phyloP scores from a whole-genome alignment of 2,329 filamentous ascomycete genomes.

The Tolypocladium tropicale region DNA sequence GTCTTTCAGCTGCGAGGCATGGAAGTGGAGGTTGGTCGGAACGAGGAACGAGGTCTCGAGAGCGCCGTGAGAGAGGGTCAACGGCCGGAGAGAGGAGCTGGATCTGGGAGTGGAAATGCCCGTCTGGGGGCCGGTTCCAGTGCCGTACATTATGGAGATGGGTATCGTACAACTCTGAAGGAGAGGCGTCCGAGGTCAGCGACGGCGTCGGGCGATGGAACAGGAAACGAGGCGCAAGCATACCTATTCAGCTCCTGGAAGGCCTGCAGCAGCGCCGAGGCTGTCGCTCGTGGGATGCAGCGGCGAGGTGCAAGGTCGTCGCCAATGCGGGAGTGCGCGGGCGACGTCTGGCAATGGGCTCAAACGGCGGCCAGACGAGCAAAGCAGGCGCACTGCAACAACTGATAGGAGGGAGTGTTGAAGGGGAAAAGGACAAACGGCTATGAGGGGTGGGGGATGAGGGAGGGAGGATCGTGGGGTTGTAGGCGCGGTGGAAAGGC shows the following conservation, averaged over 20 bases:
- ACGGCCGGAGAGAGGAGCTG: slow-evolving; percentile 80
- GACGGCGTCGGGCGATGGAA: background rate
- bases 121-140: slow-evolving; percentile 76
- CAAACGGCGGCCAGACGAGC: background rate
- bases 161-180: slow-evolving; percentile 32
- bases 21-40: slow-evolving; percentile 91
- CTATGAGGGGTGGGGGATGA: slow-evolving; percentile 3
- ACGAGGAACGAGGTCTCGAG: slow-evolving; percentile 96
- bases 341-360: background rate
- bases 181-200: slow-evolving; percentile 8
- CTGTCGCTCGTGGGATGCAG: background rate
- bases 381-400: slow-evolving; percentile 4
- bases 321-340: slow-evolving; percentile 3
- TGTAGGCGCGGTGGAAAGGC: background rate
- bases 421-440: background rate
- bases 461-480: background rate
- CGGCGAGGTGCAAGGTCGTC: background rate
- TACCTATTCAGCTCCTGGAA: slow-evolving; percentile 21
- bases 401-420: background rate
- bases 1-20: slow-evolving; percentile 89
- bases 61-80: slow-evolving; percentile 84
- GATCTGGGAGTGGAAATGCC: slow-evolving; percentile 95
- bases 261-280: slow-evolving; percentile 9
- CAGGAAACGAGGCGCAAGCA: slow-evolving; percentile 4
- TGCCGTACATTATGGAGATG: slow-evolving; percentile 67